phyloP scores from a whole-genome alignment of 306 rosid species.

The Astragalus membranaceus region DNA sequence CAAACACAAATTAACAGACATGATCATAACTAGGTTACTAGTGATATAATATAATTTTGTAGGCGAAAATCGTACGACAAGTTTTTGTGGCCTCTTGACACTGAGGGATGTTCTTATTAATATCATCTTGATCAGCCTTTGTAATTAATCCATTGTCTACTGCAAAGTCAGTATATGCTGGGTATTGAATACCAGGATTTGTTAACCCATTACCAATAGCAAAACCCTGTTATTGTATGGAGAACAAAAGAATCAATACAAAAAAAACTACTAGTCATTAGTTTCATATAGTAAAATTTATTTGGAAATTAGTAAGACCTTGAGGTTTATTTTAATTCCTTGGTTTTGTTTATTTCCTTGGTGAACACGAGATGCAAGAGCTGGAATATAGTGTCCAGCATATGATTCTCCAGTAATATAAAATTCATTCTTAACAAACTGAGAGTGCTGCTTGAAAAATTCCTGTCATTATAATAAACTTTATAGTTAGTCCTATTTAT shows the following conservation, averaged over 20 bases:
- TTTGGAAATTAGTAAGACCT: slow-evolving; percentile 25
- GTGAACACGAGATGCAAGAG: slow-evolving; percentile 66
- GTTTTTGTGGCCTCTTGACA: slow-evolving; percentile 36
- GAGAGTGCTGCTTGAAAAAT: slow-evolving; percentile 59
- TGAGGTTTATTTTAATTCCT: slow-evolving; percentile 62
- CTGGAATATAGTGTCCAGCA: slow-evolving; percentile 92
- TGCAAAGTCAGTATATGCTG: slow-evolving; percentile 77
- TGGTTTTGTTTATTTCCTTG: slow-evolving; percentile 60
- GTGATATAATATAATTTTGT: too few relatives aligned
- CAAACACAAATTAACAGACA: not conserved
- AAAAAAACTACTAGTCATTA: not conserved
- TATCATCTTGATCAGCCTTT: slow-evolving; percentile 24
- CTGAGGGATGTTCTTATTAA: slow-evolving; percentile 41
- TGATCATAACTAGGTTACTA: too few relatives aligned
- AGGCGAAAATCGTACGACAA: slow-evolving; percentile 15
- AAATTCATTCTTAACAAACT: slow-evolving; percentile 60
- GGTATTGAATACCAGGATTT: slow-evolving; percentile 66
- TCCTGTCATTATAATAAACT: slow-evolving; percentile 32
- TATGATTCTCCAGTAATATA: slow-evolving; percentile 89
- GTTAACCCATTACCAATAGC: slow-evolving; percentile 87
- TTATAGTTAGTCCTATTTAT: not conserved
- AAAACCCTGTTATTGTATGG: slow-evolving; percentile 50
- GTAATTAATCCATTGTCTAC: slow-evolving; percentile 46
- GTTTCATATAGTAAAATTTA: too few relatives aligned
- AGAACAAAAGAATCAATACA: not conserved